Evolutionary conservation across 176 grass and related monocot species (phyloP), one percentile per base, ranked within the genome.

Genomic region (Alopecurus myosuroides): DNA sequence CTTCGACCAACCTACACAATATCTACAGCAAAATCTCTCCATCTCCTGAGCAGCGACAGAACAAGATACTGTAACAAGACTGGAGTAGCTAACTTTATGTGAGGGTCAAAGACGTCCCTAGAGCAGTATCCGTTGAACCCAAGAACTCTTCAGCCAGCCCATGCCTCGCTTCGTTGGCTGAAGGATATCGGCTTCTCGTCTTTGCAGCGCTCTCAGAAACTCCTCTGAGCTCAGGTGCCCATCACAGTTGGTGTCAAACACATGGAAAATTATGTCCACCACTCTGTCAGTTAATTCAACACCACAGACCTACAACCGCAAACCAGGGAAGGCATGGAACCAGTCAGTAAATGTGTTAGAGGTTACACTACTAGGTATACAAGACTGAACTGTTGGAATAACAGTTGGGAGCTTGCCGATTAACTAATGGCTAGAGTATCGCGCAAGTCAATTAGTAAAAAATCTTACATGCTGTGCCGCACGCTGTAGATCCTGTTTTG

Each of bases 401-500:
- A 20, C 35, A 53, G 5, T 40, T 40, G 61, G 0, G 22, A 82
- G 11, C 15, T 19, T 1, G 17, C 13, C 33, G 58, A 46, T 22
- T 7, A 77, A 69, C 40, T 46, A 15, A 44, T 44, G 15, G 15
- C 13, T 34, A 1, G 72, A 68, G 11, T 40, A 75, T 0, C 0
- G 7, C 14, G 2, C 31, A 22, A 3, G 0, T 6, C n/a, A 79
- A 69, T 7, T 42, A 49, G 26, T 22, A 25, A 34, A n/a, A 51
- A 74, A 73, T 26, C 85, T 92, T 91, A 98, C 97, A 48, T 94
- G 88, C 12, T 90, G 89, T 33, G 93, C 87, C 2, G 93, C 97
- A 85, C 93, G 86, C 73, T 89, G 88, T 52, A 98, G 89, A 86
- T 98, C 97, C 83, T 89, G 74, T 82, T 98, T 98, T 57, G 91